These are phyloP conservation scores for Alternaria sp. DNA, from an alignment of 2,329 filamentous ascomycete species.

Conservation along the genomic window DNA sequence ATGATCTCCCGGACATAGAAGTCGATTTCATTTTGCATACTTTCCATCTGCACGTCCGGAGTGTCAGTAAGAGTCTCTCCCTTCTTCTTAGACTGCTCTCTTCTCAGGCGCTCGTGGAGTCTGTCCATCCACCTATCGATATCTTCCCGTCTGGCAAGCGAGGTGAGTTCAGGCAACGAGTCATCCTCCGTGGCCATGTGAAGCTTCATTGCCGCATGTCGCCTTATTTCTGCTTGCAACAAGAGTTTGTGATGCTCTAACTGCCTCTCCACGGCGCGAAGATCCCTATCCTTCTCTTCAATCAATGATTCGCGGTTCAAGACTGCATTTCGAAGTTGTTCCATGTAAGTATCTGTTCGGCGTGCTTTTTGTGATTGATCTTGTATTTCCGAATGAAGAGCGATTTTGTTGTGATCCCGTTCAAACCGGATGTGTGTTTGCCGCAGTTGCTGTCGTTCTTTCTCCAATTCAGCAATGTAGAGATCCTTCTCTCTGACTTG, in stretches of 20 bases:
- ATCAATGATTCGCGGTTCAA: constrained; percentile 44
- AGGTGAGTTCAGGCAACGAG: constrained; percentile 38
- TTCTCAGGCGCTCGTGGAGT: constrained; percentile 44
- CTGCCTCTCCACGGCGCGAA: constrained; percentile 45
- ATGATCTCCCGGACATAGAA: constrained; percentile 59
- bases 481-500: constrained; percentile 44
- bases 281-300: constrained; percentile 41
- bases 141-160: constrained; percentile 43
- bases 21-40: constrained; percentile 52
- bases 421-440: constrained; percentile 30
- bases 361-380: constrained; percentile 37
- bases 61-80: constrained; percentile 8
- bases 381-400: constrained; percentile 41
- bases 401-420: constrained; percentile 33
- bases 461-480: constrained; percentile 33
- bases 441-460: constrained; percentile 28
- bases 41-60: constrained; percentile 29
- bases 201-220: constrained; percentile 44
- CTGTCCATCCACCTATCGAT: constrained; percentile 48
- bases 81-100: constrained; percentile 25
- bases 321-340: constrained; percentile 39
- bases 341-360: constrained; percentile 38
- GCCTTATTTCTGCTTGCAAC: constrained; percentile 52
- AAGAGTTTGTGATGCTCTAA: constrained; percentile 52
- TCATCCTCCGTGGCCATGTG: constrained; percentile 26